Base-by-base conservation (phyloP, 2,329 filamentous ascomycete species). In the Epichloe glyceriae region DNA sequence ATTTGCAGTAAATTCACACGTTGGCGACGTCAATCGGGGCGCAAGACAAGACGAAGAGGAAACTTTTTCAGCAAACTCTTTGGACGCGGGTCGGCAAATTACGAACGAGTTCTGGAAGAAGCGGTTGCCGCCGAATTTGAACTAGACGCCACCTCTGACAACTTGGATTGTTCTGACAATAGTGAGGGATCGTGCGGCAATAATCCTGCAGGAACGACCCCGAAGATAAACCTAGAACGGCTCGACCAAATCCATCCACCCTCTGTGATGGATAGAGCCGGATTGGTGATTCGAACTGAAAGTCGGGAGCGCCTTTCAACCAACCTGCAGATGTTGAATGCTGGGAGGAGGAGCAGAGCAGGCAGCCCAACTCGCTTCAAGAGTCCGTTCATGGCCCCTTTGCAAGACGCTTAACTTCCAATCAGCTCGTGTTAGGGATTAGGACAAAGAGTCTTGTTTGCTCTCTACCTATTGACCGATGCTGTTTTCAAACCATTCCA, bases 21-120 rank as follows among this genome's bases (percentile, higher is more conserved):
- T 22, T 58, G 62, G 33, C 58, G 62, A 26, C 61, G 60, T 41
- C 55, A 53, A 5, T 47, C 54, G 17, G 47, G 54, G 8, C 59
- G 61, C n/a, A 74, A 69, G 50, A 66, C 71, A 41, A 76, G 75
- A 53, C 71, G 75, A 4, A 71, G 74, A 5, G 68, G 80, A 51
- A 73, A 76, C 1, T 62, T 78, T 59, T 74, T 75, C 7, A 75
- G 75, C 55, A 87, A 85, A 61, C 66, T 93, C 4, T 85, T 94
- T 54, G 78, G 76, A 14, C 75, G 78, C 5, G 68, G 64, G 47
- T 67, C 70, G 0, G 62, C 72, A 7, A 72, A 77, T 3, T 96
- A 96, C 62, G 90, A 96, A 62, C 82, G 88, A 33, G 84, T 96
- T 3, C 70, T 94, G 48, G 89, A 96, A 67, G 86, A 90, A 57